phyloP scores from a whole-genome alignment of 2,329 filamentous ascomycete species.

The Penicillium thymicola region DNA sequence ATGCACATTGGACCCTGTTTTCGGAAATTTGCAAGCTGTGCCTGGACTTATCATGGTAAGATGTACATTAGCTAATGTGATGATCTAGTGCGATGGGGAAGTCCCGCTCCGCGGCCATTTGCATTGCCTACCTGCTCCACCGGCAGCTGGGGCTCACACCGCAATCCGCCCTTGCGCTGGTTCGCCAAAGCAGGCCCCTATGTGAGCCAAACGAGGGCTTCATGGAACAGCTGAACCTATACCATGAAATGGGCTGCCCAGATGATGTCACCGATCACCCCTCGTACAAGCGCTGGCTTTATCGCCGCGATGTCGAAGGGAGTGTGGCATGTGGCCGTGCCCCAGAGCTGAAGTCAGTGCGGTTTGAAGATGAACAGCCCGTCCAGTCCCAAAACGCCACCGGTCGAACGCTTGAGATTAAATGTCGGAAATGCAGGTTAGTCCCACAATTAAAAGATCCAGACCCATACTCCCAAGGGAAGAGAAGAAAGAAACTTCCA shows the following conservation, averaged over 20 bases:
- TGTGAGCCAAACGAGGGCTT: constrained; percentile 91
- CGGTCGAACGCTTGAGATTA: constrained; percentile 55
- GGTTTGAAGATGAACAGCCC: constrained; percentile 62
- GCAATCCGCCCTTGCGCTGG: constrained; percentile 64
- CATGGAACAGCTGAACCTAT: constrained; percentile 81
- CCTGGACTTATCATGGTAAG: neutral
- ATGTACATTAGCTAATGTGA: constrained; percentile 8
- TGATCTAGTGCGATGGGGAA: constrained; percentile 85
- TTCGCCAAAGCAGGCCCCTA: constrained; percentile 69
- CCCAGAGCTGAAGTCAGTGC: constrained; percentile 69
- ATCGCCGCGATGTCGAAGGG: constrained; percentile 61
- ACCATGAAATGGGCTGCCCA: constrained; percentile 82
- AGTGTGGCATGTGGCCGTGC: constrained; percentile 73
- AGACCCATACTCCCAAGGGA: neutral
- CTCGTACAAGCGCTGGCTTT: constrained; percentile 76
- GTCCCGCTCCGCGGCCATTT: constrained; percentile 81
- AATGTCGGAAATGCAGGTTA: constrained; percentile 87
- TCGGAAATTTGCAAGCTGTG: neutral
- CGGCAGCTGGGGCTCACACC: constrained; percentile 54
- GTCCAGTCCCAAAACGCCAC: constrained; percentile 18
- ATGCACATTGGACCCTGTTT: constrained; percentile 5
- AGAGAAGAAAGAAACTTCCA: neutral
- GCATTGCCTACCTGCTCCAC: constrained; percentile 79
- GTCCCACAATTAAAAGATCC: constrained; percentile 23
- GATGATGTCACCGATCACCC: constrained; percentile 65